Evolutionary conservation across 2,329 filamentous ascomycete genomes (phyloP), one percentile per base, ranked within the genome.

Genomic region (Venturia oleaginea): DNA sequence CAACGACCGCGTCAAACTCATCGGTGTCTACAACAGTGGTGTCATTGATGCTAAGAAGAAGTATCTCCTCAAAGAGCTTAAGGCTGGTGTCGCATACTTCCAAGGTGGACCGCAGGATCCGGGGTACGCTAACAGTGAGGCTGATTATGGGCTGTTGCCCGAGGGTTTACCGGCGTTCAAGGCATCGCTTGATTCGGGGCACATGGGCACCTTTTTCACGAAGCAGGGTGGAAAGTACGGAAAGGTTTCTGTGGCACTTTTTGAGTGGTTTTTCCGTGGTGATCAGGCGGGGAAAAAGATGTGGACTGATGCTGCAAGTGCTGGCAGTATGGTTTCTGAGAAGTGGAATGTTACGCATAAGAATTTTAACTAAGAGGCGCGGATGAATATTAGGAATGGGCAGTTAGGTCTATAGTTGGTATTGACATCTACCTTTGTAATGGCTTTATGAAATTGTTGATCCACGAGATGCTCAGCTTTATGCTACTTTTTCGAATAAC

Each of bases 281-380:
- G 60, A 65, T 65, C 37, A 40, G 42, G 64, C 40, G 37, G 22
- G 38, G 15, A 63, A 55, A 19, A 43, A 61, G 11, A 55, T 55
- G 32, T 65, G 64, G 59, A 55, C 32, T 19, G 64, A 63, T 24
- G 42, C 64, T 17, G 32, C 4, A 11, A n/a, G n/a, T 15, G 0
- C 30, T 2, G 64, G 43, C 3, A 55, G 59, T 38, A 30, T 65
- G 64, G 46, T 64, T 11, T 19, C 8, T 27, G 37, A 65, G 64
- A 51, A 65, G 32, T 65, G 64, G 64, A 65, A 65, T 32, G 54
- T 65, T 17, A 64, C 64, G 54, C n/a, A 60, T 27, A 60, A 60
- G 59, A 60, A 60, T 22, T 60, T 57, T 22, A 34, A 57, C 19
- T n/a, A 57, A n/a, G n/a, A n/a, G n/a, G n/a, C n/a, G n/a, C n/a